Conservation (phyloP, 2,329 filamentous ascomycete genomes). For the Tolypocladium ophioglossoides region DNA sequence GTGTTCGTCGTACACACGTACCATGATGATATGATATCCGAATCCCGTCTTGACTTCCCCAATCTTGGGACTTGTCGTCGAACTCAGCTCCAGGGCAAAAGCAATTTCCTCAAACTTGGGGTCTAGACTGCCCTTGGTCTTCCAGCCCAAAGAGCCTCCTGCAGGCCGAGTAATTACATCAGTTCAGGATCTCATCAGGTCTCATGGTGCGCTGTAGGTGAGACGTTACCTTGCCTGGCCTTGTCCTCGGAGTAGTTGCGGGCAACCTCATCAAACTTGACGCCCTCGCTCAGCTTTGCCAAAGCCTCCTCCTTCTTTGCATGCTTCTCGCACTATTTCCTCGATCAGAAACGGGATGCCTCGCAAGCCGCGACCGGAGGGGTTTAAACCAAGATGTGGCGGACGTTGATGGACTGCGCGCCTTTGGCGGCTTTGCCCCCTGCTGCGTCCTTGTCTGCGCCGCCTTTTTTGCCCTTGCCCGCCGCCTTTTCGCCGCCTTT, state of each 20-base stretch:
- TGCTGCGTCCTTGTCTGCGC: slow-evolving; percentile 19
- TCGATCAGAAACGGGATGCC: not conserved
- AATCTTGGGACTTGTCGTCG: slow-evolving; percentile 51
- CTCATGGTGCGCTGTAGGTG: not conserved
- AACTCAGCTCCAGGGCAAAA: slow-evolving; percentile 57
- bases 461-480: slow-evolving; percentile 18
- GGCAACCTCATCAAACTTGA: slow-evolving; percentile 67
- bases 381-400: slow-evolving; percentile 52
- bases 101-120: slow-evolving; percentile 63
- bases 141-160: slow-evolving; percentile 67
- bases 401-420: slow-evolving; percentile 60
- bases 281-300: slow-evolving; percentile 53
- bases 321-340: slow-evolving; percentile 57
- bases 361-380: not conserved
- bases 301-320: slow-evolving; percentile 68
- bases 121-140: slow-evolving; percentile 56
- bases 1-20: slow-evolving; percentile 22
- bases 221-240: slow-evolving; percentile 45
- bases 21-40: slow-evolving; percentile 76
- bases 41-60: slow-evolving; percentile 64
- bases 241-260: slow-evolving; percentile 68
- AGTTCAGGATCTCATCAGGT: not conserved
- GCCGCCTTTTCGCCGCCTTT: slow-evolving; percentile 27
- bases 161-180: not conserved
- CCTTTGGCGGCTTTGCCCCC: slow-evolving; percentile 35